Evolutionary conservation across 2,329 filamentous ascomycete genomes (phyloP).

Genomic region (Endoconidiophora polonica): DNA sequence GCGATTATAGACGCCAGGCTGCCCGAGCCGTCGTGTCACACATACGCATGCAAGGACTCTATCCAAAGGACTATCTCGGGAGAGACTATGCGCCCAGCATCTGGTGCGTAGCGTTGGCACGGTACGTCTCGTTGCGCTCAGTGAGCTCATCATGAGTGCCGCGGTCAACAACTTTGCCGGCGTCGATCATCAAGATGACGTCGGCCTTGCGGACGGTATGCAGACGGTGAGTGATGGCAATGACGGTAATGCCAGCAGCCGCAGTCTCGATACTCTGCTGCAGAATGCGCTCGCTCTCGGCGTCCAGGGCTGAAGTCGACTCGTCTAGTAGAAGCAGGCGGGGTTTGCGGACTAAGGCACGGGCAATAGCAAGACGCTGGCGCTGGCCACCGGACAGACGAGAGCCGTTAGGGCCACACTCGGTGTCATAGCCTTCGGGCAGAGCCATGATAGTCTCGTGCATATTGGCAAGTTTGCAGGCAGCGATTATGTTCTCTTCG

Average conservation of each 20-base stretch:
- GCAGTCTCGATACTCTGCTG: constrained; percentile 48
- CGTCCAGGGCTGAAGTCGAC: constrained; percentile 63
- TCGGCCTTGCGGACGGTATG: constrained; percentile 40
- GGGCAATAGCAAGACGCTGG: constrained; percentile 62
- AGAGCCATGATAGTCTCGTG: constrained; percentile 48
- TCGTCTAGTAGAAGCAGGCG: constrained; percentile 65
- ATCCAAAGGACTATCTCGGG: not conserved
- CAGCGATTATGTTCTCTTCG: constrained; percentile 45
- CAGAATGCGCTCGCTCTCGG: constrained; percentile 48
- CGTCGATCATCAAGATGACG: constrained; percentile 40
- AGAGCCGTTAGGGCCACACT: constrained; percentile 54
- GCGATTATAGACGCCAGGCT: not conserved
- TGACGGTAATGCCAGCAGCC: constrained; percentile 35
- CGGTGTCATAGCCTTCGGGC: constrained; percentile 49
- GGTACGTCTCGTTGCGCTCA: constrained; percentile 34
- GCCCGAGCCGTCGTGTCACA: not conserved
- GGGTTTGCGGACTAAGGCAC: constrained; percentile 56
- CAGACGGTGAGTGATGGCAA: constrained; percentile 41
- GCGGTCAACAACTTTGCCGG: constrained; percentile 32
- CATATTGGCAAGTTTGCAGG: constrained; percentile 52
- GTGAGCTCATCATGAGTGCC: constrained; percentile 38
- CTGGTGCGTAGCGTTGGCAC: constrained; percentile 35
- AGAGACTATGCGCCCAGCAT: constrained; percentile 21
- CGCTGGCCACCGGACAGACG: constrained; percentile 64
- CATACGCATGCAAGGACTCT: not conserved